A percentile compares a stretch with the other conserved stretches of the same genome.
Conservation (phyloP, 169 alveolate species). For the Blepharisma undulans region DNA sequence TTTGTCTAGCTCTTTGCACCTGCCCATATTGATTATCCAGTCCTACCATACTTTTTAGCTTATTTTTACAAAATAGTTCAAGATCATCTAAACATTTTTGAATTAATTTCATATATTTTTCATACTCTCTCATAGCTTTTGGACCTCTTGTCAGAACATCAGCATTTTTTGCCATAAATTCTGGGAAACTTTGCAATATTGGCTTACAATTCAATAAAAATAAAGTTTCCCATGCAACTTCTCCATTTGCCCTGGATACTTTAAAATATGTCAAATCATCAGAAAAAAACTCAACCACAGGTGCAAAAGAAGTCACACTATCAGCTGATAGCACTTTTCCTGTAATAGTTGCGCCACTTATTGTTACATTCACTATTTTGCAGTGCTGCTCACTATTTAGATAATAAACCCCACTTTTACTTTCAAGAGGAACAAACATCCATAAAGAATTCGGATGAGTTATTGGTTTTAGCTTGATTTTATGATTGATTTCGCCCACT, state of each 20-base stretch:
- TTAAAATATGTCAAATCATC: not conserved
- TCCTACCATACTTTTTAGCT: not conserved
- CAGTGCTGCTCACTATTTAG: not conserved
- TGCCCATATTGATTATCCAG: slow-evolving; percentile 26
- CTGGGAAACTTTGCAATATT: not conserved
- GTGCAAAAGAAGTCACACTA: not conserved
- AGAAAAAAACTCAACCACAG: not conserved
- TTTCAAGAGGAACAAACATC: not conserved
- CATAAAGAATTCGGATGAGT: not conserved
- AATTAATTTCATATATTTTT: not conserved
- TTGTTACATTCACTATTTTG: not conserved
- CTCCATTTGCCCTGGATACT: not conserved
- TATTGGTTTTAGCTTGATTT: not conserved
- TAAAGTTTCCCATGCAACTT: slow-evolving; percentile 22
- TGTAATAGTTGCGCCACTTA: not conserved
- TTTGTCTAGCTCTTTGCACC: not conserved
- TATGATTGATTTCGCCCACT: not conserved
- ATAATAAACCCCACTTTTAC: not conserved
- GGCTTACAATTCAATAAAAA: slow-evolving; percentile 28
- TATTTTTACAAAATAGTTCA: slow-evolving; percentile 2
- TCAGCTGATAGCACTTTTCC: not conserved
- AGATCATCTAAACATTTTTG: not conserved
- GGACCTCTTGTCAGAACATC: not conserved
- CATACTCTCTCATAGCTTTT: not conserved
- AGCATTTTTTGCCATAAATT: not conserved